Evolutionary conservation across 2,329 filamentous ascomycete species (phyloP).

Genomic region (Aspergillus viridinutans): DNA sequence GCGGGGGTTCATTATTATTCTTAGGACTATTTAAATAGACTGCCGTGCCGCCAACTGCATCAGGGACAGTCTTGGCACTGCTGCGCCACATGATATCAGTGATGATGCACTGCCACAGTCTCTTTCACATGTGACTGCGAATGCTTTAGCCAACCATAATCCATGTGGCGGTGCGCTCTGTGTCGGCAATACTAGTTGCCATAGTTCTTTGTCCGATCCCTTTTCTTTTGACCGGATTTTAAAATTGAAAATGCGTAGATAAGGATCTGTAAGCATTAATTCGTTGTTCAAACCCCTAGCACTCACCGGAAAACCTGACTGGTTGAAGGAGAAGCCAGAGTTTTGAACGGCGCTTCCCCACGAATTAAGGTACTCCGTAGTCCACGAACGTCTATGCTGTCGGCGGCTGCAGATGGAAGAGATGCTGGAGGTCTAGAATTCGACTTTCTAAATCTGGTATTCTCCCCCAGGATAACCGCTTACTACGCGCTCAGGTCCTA

Average conservation of each 20-base stretch:
- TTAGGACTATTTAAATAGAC: background rate
- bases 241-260: background rate
- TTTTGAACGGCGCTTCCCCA: constrained; percentile 5
- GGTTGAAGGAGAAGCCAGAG: background rate
- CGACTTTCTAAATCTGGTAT: background rate
- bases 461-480: background rate
- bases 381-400: background rate
- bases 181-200: too few species aligned
- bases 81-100: constrained; percentile 22
- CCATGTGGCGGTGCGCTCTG: constrained; percentile 1
- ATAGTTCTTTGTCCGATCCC: background rate
- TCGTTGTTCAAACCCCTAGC: background rate
- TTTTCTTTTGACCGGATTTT: background rate
- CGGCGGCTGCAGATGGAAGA: background rate
- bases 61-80: constrained; percentile 4
- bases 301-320: background rate
- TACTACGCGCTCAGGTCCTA: background rate
- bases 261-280: background rate
- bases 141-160: background rate
- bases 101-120: constrained; percentile 21
- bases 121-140: background rate
- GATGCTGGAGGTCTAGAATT: background rate
- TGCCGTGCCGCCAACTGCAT: background rate
- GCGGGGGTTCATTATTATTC: background rate
- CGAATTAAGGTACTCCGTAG: background rate